Evolutionary conservation across 805 yeast genomes (phyloP).

Genomic region (Lipomyces orientalis): DNA sequence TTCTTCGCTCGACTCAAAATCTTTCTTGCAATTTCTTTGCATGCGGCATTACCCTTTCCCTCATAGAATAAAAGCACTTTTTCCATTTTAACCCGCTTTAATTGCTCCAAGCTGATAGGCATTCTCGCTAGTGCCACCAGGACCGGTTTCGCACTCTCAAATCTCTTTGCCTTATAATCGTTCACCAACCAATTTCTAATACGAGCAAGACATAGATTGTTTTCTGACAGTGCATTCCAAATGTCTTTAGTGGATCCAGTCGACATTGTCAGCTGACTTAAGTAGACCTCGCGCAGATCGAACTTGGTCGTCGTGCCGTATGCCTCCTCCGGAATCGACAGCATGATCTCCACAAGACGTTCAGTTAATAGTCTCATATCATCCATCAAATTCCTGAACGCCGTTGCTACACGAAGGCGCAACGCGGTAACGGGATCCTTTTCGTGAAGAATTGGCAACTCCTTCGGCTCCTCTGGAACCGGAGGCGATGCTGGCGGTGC

Average conservation of each 20-base stretch:
- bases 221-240: slow-evolving; percentile 31
- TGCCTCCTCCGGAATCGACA: slow-evolving; percentile 37
- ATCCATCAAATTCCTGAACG: slow-evolving; percentile 21
- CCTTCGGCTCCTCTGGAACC: slow-evolving; percentile 13
- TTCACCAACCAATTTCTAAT: slow-evolving; percentile 37
- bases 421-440: slow-evolving; percentile 34
- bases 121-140: slow-evolving; percentile 26
- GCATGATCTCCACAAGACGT: slow-evolving; percentile 30
- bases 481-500: slow-evolving; percentile 9
- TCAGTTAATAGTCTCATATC: slow-evolving; percentile 28
- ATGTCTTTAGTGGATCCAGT: slow-evolving; percentile 23
- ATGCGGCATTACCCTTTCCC: slow-evolving; percentile 29
- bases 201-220: slow-evolving; percentile 36
- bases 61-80: slow-evolving; percentile 31
- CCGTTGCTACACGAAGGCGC: slow-evolving; percentile 33
- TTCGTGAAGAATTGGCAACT: slow-evolving; percentile 30
- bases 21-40: slow-evolving; percentile 24
- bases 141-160: slow-evolving; percentile 26
- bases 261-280: slow-evolving; percentile 19
- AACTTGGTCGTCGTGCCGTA: slow-evolving; percentile 21
- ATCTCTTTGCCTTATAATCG: slow-evolving; percentile 36
- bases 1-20: slow-evolving; percentile 26
- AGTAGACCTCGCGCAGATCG: slow-evolving; percentile 36
- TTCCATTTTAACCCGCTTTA: slow-evolving; percentile 35
- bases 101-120: slow-evolving; percentile 29